These are phyloP conservation scores for Adansonia gregorii DNA, from an alignment of 441 rosid species.

Conservation along the genomic window DNA sequence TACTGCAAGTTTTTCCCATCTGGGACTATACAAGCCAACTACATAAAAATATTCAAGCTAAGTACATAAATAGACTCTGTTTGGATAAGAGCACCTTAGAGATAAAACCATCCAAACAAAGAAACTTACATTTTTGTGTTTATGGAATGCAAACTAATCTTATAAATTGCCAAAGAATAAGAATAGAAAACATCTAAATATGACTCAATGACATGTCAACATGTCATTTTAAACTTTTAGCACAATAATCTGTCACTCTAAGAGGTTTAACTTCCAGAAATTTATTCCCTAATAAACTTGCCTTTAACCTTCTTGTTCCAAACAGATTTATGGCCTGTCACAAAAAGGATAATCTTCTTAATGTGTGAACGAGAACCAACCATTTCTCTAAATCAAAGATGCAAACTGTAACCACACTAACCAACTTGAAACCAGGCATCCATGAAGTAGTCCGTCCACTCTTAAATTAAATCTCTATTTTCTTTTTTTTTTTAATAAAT, in stretches of 20 bases:
- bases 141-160: background rate
- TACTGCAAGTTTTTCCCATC: background rate
- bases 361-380: background rate
- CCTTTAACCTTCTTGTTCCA: background rate
- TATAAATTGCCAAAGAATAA: background rate
- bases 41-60: background rate
- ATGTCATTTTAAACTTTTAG: background rate
- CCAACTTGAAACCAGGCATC: constrained; percentile 9
- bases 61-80: background rate
- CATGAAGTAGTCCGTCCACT: background rate
- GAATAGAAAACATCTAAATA: background rate
- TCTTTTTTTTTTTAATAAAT: background rate
- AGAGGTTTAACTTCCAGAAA: constrained; percentile 11
- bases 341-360: background rate
- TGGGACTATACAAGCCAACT: background rate
- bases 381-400: background rate
- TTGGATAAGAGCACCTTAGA: background rate
- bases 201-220: background rate
- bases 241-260: background rate
- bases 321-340: background rate
- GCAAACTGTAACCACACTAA: background rate
- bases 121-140: background rate
- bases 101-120: background rate
- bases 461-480: background rate
- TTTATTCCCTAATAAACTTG: background rate